Evolutionary conservation across 257 asterid genomes (phyloP).

Genomic region (Henckelia pumila): DNA sequence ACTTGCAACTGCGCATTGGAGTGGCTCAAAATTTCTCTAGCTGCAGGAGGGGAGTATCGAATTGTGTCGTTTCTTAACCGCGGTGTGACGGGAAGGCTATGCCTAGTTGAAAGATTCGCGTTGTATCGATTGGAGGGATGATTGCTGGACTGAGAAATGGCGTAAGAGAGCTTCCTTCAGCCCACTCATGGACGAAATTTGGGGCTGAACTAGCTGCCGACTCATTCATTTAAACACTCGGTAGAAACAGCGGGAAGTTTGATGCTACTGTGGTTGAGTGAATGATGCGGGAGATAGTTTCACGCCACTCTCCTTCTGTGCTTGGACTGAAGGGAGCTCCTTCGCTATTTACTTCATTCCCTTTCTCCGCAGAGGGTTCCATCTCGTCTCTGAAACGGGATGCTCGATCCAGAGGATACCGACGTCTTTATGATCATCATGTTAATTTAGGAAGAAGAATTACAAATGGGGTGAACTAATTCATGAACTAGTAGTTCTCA

Average conservation of each 20-base stretch:
- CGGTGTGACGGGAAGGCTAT: background rate
- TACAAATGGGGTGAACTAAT: background rate
- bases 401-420: background rate
- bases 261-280: constrained; percentile 52
- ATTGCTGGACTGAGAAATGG: constrained; percentile 26
- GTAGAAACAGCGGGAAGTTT: constrained; percentile 32
- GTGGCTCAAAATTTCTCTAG: background rate
- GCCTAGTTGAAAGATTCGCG: background rate
- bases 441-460: background rate
- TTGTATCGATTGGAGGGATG: background rate
- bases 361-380: background rate
- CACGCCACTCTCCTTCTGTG: constrained; percentile 46
- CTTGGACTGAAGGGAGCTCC: constrained; percentile 61
- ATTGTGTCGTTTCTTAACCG: background rate
- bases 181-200: constrained; percentile 50
- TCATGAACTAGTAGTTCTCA: background rate
- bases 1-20: background rate
- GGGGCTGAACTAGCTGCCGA: constrained; percentile 62
- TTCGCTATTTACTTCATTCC: background rate
- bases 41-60: background rate
- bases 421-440: background rate
- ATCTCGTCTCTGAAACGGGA: no score
- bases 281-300: constrained; percentile 57
- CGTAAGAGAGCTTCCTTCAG: constrained; percentile 56
- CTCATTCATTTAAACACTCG: constrained; percentile 57